phyloP scores from a whole-genome alignment of 2,329 filamentous ascomycete genomes.

The Fusarium nanum region DNA sequence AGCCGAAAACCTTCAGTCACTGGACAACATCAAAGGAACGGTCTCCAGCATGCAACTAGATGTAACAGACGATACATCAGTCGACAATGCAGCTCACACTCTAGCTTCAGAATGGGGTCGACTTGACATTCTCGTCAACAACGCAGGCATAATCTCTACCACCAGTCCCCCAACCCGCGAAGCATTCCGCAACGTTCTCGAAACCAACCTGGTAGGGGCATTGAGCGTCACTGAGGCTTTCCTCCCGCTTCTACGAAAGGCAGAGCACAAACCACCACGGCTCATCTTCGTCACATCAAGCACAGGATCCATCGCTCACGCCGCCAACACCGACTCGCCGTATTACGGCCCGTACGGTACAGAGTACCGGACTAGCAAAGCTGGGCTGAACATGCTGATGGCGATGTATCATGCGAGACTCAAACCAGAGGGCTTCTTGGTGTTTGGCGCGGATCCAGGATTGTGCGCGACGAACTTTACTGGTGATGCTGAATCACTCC shows the following conservation, averaged over 20 bases:
- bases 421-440: neutral
- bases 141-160: conserved; percentile 7
- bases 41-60: conserved; percentile 13
- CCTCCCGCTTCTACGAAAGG: conserved; percentile 1
- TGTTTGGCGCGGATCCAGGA: conserved; percentile 8
- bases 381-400: conserved; percentile 26
- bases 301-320: conserved; percentile 5
- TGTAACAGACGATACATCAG: conserved; percentile 3
- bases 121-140: conserved; percentile 16
- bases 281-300: conserved; percentile 20
- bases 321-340: neutral
- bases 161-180: neutral
- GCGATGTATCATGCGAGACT: conserved; percentile 2
- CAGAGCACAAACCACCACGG: conserved; percentile 6
- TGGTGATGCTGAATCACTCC: neutral
- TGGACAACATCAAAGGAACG: conserved; percentile 14
- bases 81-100: conserved; percentile 4
- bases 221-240: neutral
- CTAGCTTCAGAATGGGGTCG: conserved; percentile 14
- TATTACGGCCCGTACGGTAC: neutral
- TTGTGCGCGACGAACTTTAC: conserved; percentile 22
- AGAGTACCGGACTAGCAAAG: conserved; percentile 18
- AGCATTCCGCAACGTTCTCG: neutral
- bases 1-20: neutral
- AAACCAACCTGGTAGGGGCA: conserved; percentile 16